These are phyloP conservation scores for Warburgia ugandensis DNA, from an alignment of 164 flowering plant genomes.

Conservation along the genomic window DNA sequence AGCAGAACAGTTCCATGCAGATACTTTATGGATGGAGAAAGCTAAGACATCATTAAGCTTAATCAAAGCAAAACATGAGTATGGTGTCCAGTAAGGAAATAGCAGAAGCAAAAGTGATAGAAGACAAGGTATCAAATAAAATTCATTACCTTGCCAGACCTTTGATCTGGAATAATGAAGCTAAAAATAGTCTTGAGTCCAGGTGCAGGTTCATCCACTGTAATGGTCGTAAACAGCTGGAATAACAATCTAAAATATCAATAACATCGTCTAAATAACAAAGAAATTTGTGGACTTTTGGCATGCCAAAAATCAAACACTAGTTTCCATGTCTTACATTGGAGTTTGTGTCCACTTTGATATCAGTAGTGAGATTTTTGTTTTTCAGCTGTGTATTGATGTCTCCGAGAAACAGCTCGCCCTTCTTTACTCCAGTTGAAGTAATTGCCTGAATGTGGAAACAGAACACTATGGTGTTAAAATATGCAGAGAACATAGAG, in stretches of 20 bases:
- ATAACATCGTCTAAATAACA: background rate
- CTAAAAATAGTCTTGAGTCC: constrained; percentile 78
- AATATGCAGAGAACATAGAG: background rate
- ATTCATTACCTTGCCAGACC: constrained; percentile 65
- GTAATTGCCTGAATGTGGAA: constrained; percentile 71
- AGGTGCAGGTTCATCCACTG: constrained; percentile 76
- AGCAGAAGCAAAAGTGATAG: background rate
- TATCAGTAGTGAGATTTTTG: constrained; percentile 85
- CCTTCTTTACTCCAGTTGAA: constrained; percentile 76
- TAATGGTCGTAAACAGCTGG: constrained; percentile 60
- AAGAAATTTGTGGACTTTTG: too few relatives aligned
- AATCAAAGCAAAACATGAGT: too few relatives aligned
- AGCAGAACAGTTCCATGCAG: too few relatives aligned
- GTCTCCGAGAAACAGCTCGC: constrained; percentile 74
- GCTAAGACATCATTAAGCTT: too few relatives aligned
- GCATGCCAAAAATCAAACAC: too few relatives aligned
- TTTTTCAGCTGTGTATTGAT: constrained; percentile 71
- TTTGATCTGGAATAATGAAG: constrained; percentile 68
- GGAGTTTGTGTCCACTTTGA: constrained; percentile 87
- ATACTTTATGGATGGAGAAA: too few relatives aligned
- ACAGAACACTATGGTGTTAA: background rate
- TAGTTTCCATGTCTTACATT: constrained; percentile 48
- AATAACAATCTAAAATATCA: background rate
- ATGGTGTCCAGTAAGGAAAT: background rate
- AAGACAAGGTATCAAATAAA: background rate